These are phyloP conservation scores for Mycosphaerella sp. DNA, from an alignment of 2,329 filamentous ascomycete species.

Conservation along the genomic window DNA sequence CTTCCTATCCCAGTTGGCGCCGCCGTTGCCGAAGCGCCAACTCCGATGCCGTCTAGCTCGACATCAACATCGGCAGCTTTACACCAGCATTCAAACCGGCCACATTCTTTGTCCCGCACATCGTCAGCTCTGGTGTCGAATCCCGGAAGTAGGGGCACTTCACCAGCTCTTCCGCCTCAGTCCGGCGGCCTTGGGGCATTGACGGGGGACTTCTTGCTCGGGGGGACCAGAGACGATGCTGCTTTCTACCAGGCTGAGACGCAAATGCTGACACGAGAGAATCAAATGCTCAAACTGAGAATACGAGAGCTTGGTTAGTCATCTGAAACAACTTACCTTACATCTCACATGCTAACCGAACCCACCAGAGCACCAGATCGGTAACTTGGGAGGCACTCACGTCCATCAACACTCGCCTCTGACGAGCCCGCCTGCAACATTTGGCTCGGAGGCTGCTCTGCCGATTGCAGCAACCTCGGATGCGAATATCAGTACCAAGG, in stretches of 20 bases:
- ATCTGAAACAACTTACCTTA: not conserved
- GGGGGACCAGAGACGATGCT: conserved; percentile 60
- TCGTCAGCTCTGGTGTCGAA: conserved; percentile 36
- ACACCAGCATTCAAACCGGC: conserved; percentile 25
- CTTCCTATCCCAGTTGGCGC: conserved; percentile 35
- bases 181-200: conserved; percentile 44
- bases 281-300: conserved; percentile 71
- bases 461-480: not conserved
- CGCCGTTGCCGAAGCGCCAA: conserved; percentile 38
- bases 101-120: conserved; percentile 39
- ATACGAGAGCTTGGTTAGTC: conserved; percentile 56
- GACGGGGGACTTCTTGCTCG: conserved; percentile 53
- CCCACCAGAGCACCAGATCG: conserved; percentile 14
- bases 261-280: conserved; percentile 68
- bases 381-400: conserved; percentile 11
- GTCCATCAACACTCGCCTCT: conserved; percentile 17
- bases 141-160: conserved; percentile 35
- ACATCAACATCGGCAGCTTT: conserved; percentile 15
- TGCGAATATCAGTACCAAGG: not conserved
- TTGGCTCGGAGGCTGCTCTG: conserved; percentile 1
- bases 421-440: conserved; percentile 16
- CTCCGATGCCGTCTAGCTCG: conserved; percentile 16
- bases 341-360: not conserved
- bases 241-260: conserved; percentile 79
- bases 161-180: conserved; percentile 47